These are phyloP conservation scores for Xylaria digitata DNA, from an alignment of 2,329 filamentous ascomycete species.

Conservation along the genomic window DNA sequence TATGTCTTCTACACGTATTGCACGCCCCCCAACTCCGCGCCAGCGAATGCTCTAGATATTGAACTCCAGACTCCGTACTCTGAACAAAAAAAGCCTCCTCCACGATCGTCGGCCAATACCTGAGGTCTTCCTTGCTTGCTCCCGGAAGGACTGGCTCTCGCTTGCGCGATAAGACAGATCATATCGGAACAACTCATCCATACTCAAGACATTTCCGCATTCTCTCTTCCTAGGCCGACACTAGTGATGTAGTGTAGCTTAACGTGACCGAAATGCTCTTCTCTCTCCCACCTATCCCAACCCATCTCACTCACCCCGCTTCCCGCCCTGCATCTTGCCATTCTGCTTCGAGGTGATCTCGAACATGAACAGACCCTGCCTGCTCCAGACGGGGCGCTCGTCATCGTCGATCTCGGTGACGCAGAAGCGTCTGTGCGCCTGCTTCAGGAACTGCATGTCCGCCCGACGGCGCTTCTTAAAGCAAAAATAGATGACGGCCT, in stretches of 20 bases:
- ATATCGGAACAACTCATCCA: conserved; percentile 1
- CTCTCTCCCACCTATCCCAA: not conserved
- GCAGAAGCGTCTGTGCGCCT: conserved; percentile 73
- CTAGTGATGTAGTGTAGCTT: conserved; percentile 13
- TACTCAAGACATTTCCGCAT: not conserved
- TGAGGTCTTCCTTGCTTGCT: not conserved
- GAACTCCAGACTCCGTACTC: conserved; percentile 25
- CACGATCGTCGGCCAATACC: conserved; percentile 7
- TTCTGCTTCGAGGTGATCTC: conserved; percentile 54
- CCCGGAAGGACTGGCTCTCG: not conserved
- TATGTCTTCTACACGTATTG: no score
- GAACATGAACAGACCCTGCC: conserved; percentile 71
- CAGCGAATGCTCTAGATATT: conserved; percentile 22
- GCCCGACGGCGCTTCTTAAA: conserved; percentile 92
- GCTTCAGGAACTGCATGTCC: conserved; percentile 79
- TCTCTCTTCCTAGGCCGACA: not conserved
- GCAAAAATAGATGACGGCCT: conserved; percentile 79
- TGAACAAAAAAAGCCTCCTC: not conserved
- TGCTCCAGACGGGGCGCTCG: conserved; percentile 66
- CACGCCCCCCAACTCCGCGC: not conserved
- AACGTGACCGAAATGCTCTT: not conserved
- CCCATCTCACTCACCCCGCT: not conserved
- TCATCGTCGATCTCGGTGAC: conserved; percentile 72
- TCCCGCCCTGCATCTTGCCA: not conserved
- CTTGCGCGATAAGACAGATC: conserved; percentile 15